Base-by-base conservation (phyloP, 306 rosid genomes). In the Corylus heterophylla region DNA sequence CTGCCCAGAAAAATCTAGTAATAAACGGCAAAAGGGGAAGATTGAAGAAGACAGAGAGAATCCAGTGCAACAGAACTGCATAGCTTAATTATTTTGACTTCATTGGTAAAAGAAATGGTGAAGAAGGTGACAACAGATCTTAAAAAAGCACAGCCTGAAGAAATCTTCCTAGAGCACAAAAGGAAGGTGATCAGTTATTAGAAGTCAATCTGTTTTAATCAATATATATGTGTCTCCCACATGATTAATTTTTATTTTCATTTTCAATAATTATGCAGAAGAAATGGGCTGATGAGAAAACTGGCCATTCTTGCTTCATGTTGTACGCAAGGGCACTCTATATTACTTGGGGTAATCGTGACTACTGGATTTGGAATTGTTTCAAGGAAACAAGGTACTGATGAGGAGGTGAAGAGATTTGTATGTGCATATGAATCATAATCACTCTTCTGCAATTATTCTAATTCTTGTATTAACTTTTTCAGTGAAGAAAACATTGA, bases 341-440 rank as follows among this genome's bases (percentile, higher is more conserved):
- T 35, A 16, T 81, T 63, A 22, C 76, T 37, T 75, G 73, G 80
- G 59, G 42, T 2, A 0, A 0, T 3, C 66, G 22, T 11, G 0
- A 12, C 0, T 0, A 68, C 52, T 80, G 84, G 79, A 6, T 1
- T 56, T 81, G 76, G 84, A 58, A 81, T 52, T 69, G 73, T 58
- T 81, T 42, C n/a, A 75, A 75, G 27, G 76, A 75, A 25, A 75
- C 64, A 12, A 69, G 76, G 80, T 81, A 29, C 31, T 29, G 31
- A 29, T 29, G 31, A 29, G 31, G 22, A 8, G 8, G 17, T 2
- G 12, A 54, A 20, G 31, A 4, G 1, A 10, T 44, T 13, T 13
- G 2, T 2, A 14, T 54, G 18, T 55, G 35, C 12, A 16, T 54
- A 29, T 29, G 31, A 1, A 29, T 29, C 31, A 29, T 29, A 29